Percentiles rank a stretch among this genome's conserved stretches.
Conservation (phyloP, 1,284 basidiomycete genomes). For the Apiotrichum brassicae region DNA sequence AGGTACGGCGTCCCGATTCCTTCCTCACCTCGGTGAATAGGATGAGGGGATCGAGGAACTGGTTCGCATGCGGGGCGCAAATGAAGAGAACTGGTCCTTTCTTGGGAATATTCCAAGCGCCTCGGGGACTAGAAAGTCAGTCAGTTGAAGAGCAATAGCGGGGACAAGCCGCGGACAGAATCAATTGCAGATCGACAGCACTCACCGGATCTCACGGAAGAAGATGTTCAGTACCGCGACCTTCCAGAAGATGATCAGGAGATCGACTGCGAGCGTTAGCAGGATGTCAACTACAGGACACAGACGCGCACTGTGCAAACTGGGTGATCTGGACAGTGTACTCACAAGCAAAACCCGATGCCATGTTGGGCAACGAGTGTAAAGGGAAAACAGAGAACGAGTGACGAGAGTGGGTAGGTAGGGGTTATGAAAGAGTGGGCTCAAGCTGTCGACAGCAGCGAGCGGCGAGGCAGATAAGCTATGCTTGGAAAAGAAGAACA, state of each 20-base stretch:
- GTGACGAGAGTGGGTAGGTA: background rate
- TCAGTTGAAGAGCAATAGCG: background rate
- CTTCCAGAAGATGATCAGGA: conserved; percentile 54
- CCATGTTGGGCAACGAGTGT: conserved; percentile 19
- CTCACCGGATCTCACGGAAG: conserved; percentile 82
- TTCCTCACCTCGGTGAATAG: conserved; percentile 80
- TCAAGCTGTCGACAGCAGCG: background rate
- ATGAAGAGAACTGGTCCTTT: conserved; percentile 95
- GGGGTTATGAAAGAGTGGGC: background rate
- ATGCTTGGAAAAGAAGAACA: no score
- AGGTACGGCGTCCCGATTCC: conserved; percentile 75
- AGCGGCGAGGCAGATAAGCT: no score
- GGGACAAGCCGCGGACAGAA: no score
- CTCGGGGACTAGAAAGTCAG: conserved; percentile 75
- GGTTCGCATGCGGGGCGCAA: conserved; percentile 90
- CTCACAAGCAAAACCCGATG: conserved; percentile 35
- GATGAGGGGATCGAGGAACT: conserved; percentile 94
- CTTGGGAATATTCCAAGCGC: conserved; percentile 88
- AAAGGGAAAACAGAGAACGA: background rate
- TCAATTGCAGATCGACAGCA: no score
- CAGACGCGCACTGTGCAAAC: background rate
- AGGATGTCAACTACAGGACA: background rate
- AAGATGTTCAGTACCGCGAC: conserved; percentile 80
- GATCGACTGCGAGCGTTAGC: conserved; percentile 28
- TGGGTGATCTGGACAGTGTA: background rate